Evolutionary conservation across 305 asterid species (phyloP).

Genomic region (Rubia balearica): DNA sequence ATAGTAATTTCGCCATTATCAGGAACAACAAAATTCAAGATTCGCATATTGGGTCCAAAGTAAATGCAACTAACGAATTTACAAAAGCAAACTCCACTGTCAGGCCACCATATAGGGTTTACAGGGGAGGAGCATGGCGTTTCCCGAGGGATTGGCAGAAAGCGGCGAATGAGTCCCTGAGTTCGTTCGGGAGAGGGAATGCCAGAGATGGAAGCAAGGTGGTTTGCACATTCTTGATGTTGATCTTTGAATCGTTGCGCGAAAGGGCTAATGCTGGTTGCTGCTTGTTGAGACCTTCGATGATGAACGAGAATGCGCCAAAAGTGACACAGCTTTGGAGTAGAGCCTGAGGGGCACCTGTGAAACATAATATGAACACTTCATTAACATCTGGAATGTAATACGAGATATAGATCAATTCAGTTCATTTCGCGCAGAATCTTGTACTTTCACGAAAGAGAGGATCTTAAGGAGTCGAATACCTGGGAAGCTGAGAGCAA

Average conservation of each 20-base stretch:
- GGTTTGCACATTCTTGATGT: conserved; percentile 27
- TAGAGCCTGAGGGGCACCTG: conserved; percentile 93
- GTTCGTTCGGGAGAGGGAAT: conserved; percentile 68
- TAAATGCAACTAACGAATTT: conserved; percentile 7
- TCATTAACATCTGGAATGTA: neutral
- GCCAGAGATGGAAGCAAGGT: conserved; percentile 67
- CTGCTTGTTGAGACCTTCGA: conserved; percentile 80
- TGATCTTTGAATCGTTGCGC: conserved; percentile 13
- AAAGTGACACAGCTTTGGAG: conserved; percentile 81
- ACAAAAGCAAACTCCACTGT: conserved; percentile 1
- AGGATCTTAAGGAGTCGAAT: neutral
- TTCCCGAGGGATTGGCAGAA: conserved; percentile 60
- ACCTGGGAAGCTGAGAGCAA: conserved; percentile 90
- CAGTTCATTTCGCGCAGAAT: neutral
- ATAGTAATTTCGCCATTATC: conserved; percentile 1
- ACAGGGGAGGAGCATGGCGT: conserved; percentile 18
- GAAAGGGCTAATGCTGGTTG: conserved; percentile 80
- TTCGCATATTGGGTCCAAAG: neutral
- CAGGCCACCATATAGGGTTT: neutral
- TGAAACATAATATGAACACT: conserved; percentile 11
- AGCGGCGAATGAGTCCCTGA: conserved; percentile 67
- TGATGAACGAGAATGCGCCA: conserved; percentile 85
- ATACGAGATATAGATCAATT: too few relatives aligned
- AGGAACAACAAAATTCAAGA: neutral
- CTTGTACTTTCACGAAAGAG: neutral